These are phyloP conservation scores for Trypanosoma mega DNA, from an alignment of 208 protist genomes.

Conservation along the genomic window DNA sequence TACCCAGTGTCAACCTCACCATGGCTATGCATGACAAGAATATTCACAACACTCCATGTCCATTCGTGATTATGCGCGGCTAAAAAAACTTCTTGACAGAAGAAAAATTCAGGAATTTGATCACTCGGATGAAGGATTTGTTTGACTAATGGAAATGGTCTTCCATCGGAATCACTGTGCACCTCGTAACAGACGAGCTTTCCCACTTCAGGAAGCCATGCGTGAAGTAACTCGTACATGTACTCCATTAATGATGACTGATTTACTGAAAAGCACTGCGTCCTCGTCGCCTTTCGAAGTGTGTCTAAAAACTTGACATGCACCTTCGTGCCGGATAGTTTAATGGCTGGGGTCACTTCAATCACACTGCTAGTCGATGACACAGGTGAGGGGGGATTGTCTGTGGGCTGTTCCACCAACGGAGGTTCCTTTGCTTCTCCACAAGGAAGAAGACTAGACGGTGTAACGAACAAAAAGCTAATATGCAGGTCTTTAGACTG, in stretches of 20 bases:
- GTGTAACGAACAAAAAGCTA: conserved; percentile 23
- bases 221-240: conserved; percentile 29
- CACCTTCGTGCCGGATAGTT: neutral
- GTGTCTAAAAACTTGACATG: conserved; percentile 24
- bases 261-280: conserved; percentile 20
- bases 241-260: conserved; percentile 11
- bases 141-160: conserved; percentile 21
- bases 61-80: neutral
- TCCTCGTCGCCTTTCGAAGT: conserved; percentile 20
- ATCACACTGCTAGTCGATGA: conserved; percentile 7
- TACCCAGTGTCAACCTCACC: conserved; percentile 32
- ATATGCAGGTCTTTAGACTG: neutral
- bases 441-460: conserved; percentile 17
- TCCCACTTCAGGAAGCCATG: conserved; percentile 15
- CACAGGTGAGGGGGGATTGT: neutral
- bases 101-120: conserved; percentile 35
- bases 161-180: conserved; percentile 2
- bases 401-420: neutral
- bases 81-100: conserved; percentile 41
- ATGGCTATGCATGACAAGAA: conserved; percentile 33
- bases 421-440: neutral
- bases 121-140: conserved; percentile 27
- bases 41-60: conserved; percentile 33
- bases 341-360: conserved; percentile 3
- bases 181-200: conserved; percentile 31